Evolutionary conservation across 768 basidiomycete species (phyloP), one percentile per base, ranked within the genome.

Genomic region (Tricholoma sp.): DNA sequence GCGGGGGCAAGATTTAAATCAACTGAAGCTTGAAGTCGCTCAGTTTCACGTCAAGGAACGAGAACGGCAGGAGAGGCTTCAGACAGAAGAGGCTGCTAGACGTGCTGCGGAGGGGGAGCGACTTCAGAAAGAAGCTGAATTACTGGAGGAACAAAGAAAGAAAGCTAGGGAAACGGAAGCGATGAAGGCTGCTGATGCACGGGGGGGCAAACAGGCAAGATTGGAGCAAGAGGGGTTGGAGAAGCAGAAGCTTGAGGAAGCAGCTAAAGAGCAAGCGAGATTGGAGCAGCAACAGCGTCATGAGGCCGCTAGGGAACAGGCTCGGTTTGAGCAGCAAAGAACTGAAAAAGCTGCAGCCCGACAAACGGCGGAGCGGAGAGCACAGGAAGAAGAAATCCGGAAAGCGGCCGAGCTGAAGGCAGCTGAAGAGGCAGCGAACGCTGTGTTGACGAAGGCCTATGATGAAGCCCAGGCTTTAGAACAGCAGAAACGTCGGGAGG

Each of bases 401-500:
- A 49, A 43, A 52, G 53, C 10, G 10, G 49, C 27, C 4, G 24
- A 41, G 31, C n/a, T n/a, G 53, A 39, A 54, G n/a, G 35, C 37
- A 11, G 37, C 52, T 12, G 52, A 37, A 29, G 27, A 43, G 27
- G 29, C 24, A 12, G 21, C 52, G 31, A 34, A 43, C 1, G 45
- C 18, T 31, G 51, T 21, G 2, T 4, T 21, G 43, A 19, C n/a
- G 12, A 45, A 21, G 18, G n/a, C 41, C 4, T 41, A 27, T 10
- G 41, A 57, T 55, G 32, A 50, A n/a, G 24, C 46, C 18, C 34
- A 45, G 50, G 22, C 35, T 58, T 6, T 47, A 46, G 4, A 37
- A 52, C 45, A 47, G 57, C 54, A 51, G 41, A 37, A 62, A 50
- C 51, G 57, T 32, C 52, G 52, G 24, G 57, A 59, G 16, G 47